Evolutionary conservation across 768 basidiomycete species (phyloP).

Genomic region (Phlebiopsis flavidoalba): DNA sequence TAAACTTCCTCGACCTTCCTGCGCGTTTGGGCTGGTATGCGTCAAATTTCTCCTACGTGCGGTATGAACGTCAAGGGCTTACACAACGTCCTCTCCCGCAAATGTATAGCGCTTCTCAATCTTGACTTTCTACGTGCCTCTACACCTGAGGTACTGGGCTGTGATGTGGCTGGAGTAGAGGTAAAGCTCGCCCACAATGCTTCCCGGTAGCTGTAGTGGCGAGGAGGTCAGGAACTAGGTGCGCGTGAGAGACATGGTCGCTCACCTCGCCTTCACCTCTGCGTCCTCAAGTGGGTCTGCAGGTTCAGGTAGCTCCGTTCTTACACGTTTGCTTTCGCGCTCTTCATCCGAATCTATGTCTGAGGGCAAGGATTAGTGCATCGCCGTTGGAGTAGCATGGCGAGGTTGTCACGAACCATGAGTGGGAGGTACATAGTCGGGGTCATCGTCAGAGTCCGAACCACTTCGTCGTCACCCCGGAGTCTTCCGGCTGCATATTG

Average conservation of each 20-base stretch:
- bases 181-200: conserved; percentile 67
- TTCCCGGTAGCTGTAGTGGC: conserved; percentile 45
- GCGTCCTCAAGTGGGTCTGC: conserved; percentile 27
- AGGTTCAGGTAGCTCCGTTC: conserved; percentile 18
- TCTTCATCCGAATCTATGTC: conserved; percentile 39
- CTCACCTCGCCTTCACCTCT: conserved; percentile 34
- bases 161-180: conserved; percentile 34
- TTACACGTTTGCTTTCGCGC: conserved; percentile 30
- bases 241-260: conserved; percentile 25
- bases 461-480: conserved; percentile 16
- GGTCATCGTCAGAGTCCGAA: conserved; percentile 64
- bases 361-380: conserved; percentile 7
- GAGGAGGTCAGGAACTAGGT: conserved; percentile 4
- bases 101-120: conserved; percentile 67
- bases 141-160: conserved; percentile 10
- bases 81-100: conserved; percentile 75
- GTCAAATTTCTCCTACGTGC: conserved; percentile 1
- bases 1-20: conserved; percentile 74
- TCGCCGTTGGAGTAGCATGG: neutral
- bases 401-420: conserved; percentile 30
- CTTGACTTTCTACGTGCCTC: conserved; percentile 44
- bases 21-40: conserved; percentile 9
- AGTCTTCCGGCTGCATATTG: neutral
- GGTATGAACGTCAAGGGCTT: conserved; percentile 24
- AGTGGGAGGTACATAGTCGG: conserved; percentile 60